Percentiles rank a stretch among this genome's conserved stretches.
Evolutionary conservation across 164 flowering plant species (phyloP).

Genomic region (Piper longum): DNA sequence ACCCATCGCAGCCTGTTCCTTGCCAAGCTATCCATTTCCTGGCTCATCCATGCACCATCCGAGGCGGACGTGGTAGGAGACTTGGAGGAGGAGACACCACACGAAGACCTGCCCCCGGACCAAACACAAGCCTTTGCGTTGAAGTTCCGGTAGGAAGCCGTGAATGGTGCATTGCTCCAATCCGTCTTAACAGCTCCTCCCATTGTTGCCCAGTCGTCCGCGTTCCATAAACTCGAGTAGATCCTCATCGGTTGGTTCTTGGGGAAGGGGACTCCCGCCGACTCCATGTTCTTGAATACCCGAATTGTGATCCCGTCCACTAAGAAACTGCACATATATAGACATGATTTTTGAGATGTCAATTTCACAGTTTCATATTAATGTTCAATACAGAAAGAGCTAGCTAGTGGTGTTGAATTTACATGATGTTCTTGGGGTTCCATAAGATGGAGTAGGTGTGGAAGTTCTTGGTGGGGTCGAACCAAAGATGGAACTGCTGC

Average conservation of each 20-base stretch:
- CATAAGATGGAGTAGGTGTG: conserved; percentile 6
- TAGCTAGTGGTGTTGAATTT: background rate
- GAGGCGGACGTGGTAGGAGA: background rate
- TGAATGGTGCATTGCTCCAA: conserved; percentile 5
- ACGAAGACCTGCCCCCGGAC: background rate
- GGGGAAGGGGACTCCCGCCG: conserved; percentile 4
- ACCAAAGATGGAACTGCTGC: conserved; percentile 7
- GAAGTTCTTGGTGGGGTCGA: conserved; percentile 3
- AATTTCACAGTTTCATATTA: background rate
- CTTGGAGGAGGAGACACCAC: background rate
- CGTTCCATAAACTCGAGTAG: conserved; percentile 6
- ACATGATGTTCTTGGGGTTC: background rate
- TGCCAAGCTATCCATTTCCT: background rate
- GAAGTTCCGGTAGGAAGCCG: conserved; percentile 6
- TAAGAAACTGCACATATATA: conserved; percentile 1
- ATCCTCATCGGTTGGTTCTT: conserved; percentile 4
- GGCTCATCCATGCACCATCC: background rate
- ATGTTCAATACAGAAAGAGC: too few species aligned
- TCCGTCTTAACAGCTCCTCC: conserved; percentile 5
- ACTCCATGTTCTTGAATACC: conserved; percentile 3
- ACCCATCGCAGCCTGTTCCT: background rate
- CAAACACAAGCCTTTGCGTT: conserved; percentile 1
- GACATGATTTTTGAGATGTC: background rate
- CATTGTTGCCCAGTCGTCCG: conserved; percentile 8
- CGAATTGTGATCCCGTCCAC: conserved; percentile 5